phyloP scores from a whole-genome alignment of 2,329 filamentous ascomycete genomes.

The Colletotrichum aenigma region DNA sequence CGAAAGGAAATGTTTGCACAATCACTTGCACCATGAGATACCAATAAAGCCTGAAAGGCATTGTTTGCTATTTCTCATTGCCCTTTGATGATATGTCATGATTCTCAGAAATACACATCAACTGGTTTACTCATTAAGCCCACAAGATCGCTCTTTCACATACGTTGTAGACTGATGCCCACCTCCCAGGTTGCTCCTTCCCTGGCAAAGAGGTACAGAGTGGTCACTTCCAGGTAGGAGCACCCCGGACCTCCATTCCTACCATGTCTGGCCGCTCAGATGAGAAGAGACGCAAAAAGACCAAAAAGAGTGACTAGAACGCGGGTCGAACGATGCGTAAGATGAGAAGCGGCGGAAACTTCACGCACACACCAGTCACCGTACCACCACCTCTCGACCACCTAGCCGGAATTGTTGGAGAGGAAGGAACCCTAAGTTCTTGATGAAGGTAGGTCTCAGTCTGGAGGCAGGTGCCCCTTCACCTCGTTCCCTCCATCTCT shows the following conservation, averaged over 20 bases:
- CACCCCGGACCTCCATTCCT: background rate
- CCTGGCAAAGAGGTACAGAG: rapidly evolving
- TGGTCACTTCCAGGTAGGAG: background rate
- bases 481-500: background rate
- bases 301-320: background rate
- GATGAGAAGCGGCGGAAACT: background rate
- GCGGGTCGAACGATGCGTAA: background rate
- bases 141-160: background rate
- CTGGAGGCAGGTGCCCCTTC: background rate
- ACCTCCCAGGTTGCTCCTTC: background rate
- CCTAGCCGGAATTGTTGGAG: background rate
- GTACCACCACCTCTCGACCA: background rate
- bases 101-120: background rate
- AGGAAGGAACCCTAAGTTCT: background rate
- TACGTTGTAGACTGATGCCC: rapidly evolving
- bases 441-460: background rate
- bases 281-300: background rate
- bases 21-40: background rate
- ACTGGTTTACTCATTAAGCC: background rate
- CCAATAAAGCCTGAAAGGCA: background rate
- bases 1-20: background rate
- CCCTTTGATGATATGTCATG: background rate
- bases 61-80: background rate
- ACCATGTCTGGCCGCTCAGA: rapidly evolving
- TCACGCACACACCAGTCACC: background rate